These are phyloP conservation scores for Chlorella sp. DNA, from an alignment of 139 green algal genomes.

Conservation along the genomic window DNA sequence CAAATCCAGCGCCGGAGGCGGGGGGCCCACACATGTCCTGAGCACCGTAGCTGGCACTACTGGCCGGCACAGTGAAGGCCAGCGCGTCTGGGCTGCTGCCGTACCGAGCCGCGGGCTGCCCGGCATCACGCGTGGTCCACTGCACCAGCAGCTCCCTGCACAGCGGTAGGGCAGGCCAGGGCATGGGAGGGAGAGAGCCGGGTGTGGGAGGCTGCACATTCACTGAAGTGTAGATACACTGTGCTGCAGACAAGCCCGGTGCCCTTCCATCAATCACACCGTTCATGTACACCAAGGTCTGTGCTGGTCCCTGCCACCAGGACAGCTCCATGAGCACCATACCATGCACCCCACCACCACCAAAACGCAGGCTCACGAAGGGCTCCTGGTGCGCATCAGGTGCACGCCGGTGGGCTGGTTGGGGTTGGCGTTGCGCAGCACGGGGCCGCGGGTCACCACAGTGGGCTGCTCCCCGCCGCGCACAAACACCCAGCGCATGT, in stretches of 20 bases:
- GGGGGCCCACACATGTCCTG: slow-evolving; percentile 63
- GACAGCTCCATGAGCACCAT: background rate
- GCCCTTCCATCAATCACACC: too few species aligned
- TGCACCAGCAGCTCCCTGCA: slow-evolving; percentile 51
- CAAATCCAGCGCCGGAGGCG: slow-evolving; percentile 57
- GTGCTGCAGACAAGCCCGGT: too few species aligned
- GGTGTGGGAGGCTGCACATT: background rate
- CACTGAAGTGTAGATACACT: too few species aligned
- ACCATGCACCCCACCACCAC: background rate
- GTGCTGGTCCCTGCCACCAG: too few species aligned
- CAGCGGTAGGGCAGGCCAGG: background rate
- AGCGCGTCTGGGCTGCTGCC: background rate
- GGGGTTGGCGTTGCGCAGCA: slow-evolving; percentile 26
- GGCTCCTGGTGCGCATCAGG: slow-evolving; percentile 19
- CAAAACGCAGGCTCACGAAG: background rate
- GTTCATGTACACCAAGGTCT: too few species aligned
- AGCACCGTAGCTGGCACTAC: slow-evolving; percentile 8
- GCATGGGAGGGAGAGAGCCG: background rate
- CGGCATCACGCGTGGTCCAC: slow-evolving; percentile 15
- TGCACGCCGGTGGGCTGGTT: slow-evolving; percentile 26
- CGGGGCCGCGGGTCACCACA: slow-evolving; percentile 40
- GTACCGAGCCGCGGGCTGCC: slow-evolving; percentile 37
- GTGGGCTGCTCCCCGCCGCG: slow-evolving; percentile 44
- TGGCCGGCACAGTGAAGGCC: slow-evolving; percentile 26
- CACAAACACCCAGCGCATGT: slow-evolving; percentile 62